Evolutionary conservation across 2,329 filamentous ascomycete species (phyloP), one percentile per base, ranked within the genome.

Genomic region (Pseudocercospora musae): DNA sequence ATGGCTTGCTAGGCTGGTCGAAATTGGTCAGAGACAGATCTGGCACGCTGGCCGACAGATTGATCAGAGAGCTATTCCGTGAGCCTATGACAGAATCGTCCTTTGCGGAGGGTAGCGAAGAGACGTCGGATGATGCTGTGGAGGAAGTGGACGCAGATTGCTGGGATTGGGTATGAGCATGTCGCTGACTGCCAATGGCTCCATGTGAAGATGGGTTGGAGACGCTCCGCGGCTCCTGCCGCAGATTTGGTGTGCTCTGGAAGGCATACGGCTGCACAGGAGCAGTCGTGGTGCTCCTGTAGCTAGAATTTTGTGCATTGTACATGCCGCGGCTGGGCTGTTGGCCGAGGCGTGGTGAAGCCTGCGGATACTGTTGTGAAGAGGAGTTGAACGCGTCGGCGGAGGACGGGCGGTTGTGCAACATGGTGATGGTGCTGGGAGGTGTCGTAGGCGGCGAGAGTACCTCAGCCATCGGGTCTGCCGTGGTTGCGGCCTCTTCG

Each of bases 1-100:
- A 87, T 21, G 87, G 81, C 71, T 92, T 92, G 50, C 81, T 77
- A 21, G 85, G 81, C 3, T 83, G 80, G 46, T 87, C 83, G 57
- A 83, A 80, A n/a, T 79, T 68, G 27, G 79, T 76, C 78, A 88
- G 72, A 69, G 82, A 77, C 74, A 87, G 66, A 78, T 84, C 84
- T 54, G 85, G 82, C 25, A 82, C 76, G 53, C 78, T 76, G 48
- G 80, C 78, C 46, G 82, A 82, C 13, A 85, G 73, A 60, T 81
- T 81, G 68, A 82, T 81, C 40, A 79, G 57, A 10, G 74, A 74
- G 44, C 68, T 67, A 49, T 72, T 70, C 53, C 69, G 69, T 42
- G 71, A 70, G 59, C 68, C 71, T 49, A 72, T 70, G 54, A 73
- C 69, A 37, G 71, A 73, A 54, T 75, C 73, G 58, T 76, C 74